phyloP scores from a whole-genome alignment of 2,329 filamentous ascomycete species.

The Chaetomium olivaceum region DNA sequence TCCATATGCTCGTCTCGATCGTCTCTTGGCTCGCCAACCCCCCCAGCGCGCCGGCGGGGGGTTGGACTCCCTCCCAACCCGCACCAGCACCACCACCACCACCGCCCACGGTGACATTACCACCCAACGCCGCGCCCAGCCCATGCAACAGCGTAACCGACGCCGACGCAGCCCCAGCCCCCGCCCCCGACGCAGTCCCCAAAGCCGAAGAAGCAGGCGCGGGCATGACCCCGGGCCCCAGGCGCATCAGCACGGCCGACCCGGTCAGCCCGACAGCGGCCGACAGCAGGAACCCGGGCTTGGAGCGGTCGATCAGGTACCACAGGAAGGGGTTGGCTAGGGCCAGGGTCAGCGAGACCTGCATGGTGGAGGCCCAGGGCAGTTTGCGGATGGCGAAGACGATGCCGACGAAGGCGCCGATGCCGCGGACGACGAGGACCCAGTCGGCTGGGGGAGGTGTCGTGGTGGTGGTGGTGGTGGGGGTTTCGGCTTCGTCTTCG shows the following conservation, averaged over 20 bases:
- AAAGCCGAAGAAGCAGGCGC: constrained; percentile 26
- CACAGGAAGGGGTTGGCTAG: constrained; percentile 91
- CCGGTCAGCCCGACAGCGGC: constrained; percentile 71
- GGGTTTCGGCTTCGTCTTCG: constrained; percentile 3
- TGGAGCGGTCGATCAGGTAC: constrained; percentile 93
- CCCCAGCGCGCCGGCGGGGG: constrained; percentile 1
- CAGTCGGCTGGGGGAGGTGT: constrained; percentile 59
- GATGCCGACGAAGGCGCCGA: constrained; percentile 63
- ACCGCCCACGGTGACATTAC: not conserved
- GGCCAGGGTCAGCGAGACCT: constrained; percentile 84
- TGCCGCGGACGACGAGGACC: constrained; percentile 62
- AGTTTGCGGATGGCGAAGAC: constrained; percentile 78
- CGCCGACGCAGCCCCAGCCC: too few species aligned
- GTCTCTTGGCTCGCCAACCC: constrained; percentile 57
- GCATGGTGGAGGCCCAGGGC: constrained; percentile 92
- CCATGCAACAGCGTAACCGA: not conserved
- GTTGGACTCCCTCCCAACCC: too few species aligned
- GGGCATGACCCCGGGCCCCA: constrained; percentile 76
- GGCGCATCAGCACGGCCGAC: constrained; percentile 69
- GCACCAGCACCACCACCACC: not conserved
- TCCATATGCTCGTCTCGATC: constrained; percentile 79
- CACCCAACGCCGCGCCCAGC: not conserved
- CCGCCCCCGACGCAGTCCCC: constrained; percentile 27
- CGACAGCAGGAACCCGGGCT: constrained; percentile 79
- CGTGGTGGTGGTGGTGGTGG: not conserved